Evolutionary conservation across 352 stramenopile genomes (phyloP), one percentile per base, ranked within the genome.

Genomic region (Globisporangium ultimum): DNA sequence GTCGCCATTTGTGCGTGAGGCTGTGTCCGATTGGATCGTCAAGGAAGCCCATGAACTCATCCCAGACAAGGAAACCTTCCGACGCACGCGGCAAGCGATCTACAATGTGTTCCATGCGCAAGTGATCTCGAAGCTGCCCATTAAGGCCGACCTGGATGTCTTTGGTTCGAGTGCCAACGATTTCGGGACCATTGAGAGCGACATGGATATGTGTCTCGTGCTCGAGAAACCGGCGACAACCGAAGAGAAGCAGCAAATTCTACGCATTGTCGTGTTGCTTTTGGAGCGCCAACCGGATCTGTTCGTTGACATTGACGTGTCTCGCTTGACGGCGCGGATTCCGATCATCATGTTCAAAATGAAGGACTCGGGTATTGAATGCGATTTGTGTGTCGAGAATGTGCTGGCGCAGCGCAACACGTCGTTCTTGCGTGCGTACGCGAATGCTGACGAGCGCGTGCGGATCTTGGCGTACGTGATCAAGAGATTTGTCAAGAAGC

Each of bases 321-420:
- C 74, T 2, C 79, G 96, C 0, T 69, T 98, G 17, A 98, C 94
- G 10, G 97, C 97, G 10, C 84, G 97, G 20, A 99, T 99, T 50
- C 97, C 97, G 12, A 98, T 99, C 59, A 78, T 99, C 24, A 98
- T 98, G 78, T 99, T 99, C 63, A 88, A 91, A 43, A 95, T 97
- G 64, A 76, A 73, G 0, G 65, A 75, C 13, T 78, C 71, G 17
- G 76, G 80, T 2, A 84, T 87, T 43, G 80, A 90, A 56, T 94
- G 84, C 56, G 84, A 94, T 52, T 63, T 94, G 46, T 92, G 83
- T 40, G 89, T 99, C 18, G 91, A 99, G 64, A 99, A 99, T 65
- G 81, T 93, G 5, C 75, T 99, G 15, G 97, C 97, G 1, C 83
- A 99, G 63, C 83, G 97, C 18, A 99, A 99, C 74, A 99, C 97